A percentile compares a stretch with the other conserved stretches of the same genome.
These are phyloP conservation scores for Talinum fruticosum DNA, from an alignment of 148 eudicot species.

Conservation along the genomic window DNA sequence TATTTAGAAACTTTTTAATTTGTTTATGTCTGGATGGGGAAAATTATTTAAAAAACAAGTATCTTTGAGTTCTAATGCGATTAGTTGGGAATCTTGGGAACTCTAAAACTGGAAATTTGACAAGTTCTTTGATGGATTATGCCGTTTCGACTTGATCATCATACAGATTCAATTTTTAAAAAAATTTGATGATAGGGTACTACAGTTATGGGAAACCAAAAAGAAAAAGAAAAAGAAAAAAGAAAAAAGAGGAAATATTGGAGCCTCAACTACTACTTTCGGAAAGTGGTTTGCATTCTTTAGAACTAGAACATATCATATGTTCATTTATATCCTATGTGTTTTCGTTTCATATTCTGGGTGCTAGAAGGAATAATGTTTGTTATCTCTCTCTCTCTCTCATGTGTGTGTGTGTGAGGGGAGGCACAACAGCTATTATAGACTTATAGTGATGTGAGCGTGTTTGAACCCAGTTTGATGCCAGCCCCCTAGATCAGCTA, in stretches of 20 bases:
- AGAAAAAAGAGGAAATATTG: not conserved
- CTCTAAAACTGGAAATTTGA: not conserved
- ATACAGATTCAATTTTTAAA: not conserved
- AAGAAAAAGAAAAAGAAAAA: too few relatives aligned
- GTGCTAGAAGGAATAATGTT: not conserved
- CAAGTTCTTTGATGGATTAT: not conserved
- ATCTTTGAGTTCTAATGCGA: not conserved
- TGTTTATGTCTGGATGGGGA: not conserved
- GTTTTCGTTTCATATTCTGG: not conserved
- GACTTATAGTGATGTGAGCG: not conserved
- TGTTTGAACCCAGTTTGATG: not conserved
- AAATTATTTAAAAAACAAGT: not conserved
- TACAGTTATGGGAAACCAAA: not conserved
- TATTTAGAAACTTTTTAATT: not conserved
- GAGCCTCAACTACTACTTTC: not conserved
- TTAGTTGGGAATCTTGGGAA: not conserved
- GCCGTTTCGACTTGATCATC: not conserved
- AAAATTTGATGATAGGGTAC: not conserved
- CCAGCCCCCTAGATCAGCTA: not conserved
- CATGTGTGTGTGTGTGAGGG: too few relatives aligned
- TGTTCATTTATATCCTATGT: not conserved
- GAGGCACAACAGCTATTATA: too few relatives aligned
- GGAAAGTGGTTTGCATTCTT: not conserved
- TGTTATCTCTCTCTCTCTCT: not conserved
- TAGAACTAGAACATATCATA: not conserved